Conservation (phyloP, 352 stramenopile species). For the Lagenidium sp. region DNA sequence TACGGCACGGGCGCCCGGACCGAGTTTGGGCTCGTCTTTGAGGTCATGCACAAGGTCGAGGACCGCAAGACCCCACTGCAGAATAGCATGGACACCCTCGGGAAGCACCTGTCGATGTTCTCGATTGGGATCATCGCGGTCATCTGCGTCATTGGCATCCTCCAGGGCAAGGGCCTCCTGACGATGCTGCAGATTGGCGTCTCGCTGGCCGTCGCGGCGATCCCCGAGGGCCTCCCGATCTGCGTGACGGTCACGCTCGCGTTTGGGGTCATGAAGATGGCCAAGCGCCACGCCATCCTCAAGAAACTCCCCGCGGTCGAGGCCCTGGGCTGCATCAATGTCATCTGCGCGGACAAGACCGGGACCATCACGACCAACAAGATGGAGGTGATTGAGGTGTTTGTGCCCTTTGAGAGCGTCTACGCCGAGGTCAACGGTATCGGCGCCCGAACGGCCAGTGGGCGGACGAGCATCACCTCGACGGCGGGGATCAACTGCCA, state of each 20-base stretch:
- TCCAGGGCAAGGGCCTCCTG: slow-evolving; percentile 89
- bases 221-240: slow-evolving; percentile 71
- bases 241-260: slow-evolving; percentile 76
- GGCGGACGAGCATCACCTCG: not conserved
- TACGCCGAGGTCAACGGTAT: slow-evolving; percentile 58
- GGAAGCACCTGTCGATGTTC: slow-evolving; percentile 91
- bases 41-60: slow-evolving; percentile 92
- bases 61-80: slow-evolving; percentile 92
- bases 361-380: slow-evolving; percentile 91
- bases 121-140: slow-evolving; percentile 90
- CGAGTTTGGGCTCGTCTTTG: slow-evolving; percentile 95
- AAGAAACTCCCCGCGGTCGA: slow-evolving; percentile 84
- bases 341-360: slow-evolving; percentile 93
- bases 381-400: slow-evolving; percentile 81
- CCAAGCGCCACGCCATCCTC: slow-evolving; percentile 77
- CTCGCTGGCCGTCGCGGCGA: slow-evolving; percentile 74
- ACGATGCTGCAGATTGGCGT: slow-evolving; percentile 96
- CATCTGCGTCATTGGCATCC: slow-evolving; percentile 91
- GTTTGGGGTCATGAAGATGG: slow-evolving; percentile 84
- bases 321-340: slow-evolving; percentile 87
- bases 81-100: slow-evolving; percentile 94
- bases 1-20: slow-evolving; percentile 90
- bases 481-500: slow-evolving; percentile 10
- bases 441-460: slow-evolving; percentile 7
- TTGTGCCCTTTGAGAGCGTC: slow-evolving; percentile 69